phyloP scores from a whole-genome alignment of 2,329 filamentous ascomycete species.

The Hypoxylon sp. region DNA sequence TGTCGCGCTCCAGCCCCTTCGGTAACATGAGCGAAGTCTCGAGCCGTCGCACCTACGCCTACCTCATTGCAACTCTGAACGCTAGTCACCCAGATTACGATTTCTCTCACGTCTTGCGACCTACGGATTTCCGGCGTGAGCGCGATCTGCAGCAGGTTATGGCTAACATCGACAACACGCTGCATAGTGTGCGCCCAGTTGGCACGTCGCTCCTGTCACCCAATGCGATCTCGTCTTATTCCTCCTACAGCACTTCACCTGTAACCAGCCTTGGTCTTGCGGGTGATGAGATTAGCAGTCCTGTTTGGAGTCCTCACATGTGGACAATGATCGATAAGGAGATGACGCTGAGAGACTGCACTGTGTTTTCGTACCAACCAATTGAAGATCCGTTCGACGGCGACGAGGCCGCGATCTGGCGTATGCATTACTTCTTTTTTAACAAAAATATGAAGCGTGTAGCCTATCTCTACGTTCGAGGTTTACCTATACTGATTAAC shows the following conservation, averaged over 20 bases:
- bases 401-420: slow-evolving; percentile 95
- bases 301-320: slow-evolving; percentile 88
- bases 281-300: slow-evolving; percentile 64
- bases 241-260: slow-evolving; percentile 56
- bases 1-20: slow-evolving; percentile 91
- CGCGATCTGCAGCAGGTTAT: slow-evolving; percentile 84
- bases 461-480: slow-evolving; percentile 92
- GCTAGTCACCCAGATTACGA: slow-evolving; percentile 97
- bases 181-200: slow-evolving; percentile 86
- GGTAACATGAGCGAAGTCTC: slow-evolving; percentile 90
- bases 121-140: slow-evolving; percentile 91
- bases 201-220: slow-evolving; percentile 56
- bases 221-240: slow-evolving; percentile 60
- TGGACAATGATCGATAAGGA: slow-evolving; percentile 95
- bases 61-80: slow-evolving; percentile 95
- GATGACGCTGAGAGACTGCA: slow-evolving; percentile 91
- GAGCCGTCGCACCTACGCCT: slow-evolving; percentile 92
- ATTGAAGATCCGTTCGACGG: slow-evolving; percentile 92
- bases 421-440: slow-evolving; percentile 97
- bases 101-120: slow-evolving; percentile 92
- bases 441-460: slow-evolving; percentile 93
- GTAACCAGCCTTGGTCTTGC: slow-evolving; percentile 57
- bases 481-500: slow-evolving; percentile 78
- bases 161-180: slow-evolving; percentile 86
- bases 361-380: slow-evolving; percentile 89